Percentiles rank a stretch among this genome's conserved stretches.
These are phyloP conservation scores for Eucommia ulmoides DNA, from an alignment of 257 asterid genomes.

Conservation along the genomic window DNA sequence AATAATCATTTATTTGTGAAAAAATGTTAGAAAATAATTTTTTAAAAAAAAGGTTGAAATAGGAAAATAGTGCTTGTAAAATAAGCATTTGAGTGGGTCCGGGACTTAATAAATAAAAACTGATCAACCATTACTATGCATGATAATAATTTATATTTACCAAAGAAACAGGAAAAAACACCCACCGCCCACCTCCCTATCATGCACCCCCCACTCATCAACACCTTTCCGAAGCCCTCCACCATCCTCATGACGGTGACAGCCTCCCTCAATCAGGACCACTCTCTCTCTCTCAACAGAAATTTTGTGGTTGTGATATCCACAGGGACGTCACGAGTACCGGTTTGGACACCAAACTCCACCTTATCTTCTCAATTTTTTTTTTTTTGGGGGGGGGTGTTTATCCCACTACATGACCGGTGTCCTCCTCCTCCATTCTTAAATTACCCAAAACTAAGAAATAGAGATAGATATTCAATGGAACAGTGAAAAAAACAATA, in stretches of 20 bases:
- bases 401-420: background rate
- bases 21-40: too few relatives aligned
- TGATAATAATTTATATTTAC: too few relatives aligned
- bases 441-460: too few relatives aligned
- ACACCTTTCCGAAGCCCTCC: slow-evolving; percentile 14
- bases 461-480: too few relatives aligned
- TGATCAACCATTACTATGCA: too few relatives aligned
- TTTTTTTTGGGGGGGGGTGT: background rate
- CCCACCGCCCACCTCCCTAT: slow-evolving; percentile 25
- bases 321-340: slow-evolving; percentile 9
- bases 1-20: too few relatives aligned
- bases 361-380: slow-evolving; percentile 15
- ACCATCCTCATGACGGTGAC: slow-evolving; percentile 10
- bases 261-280: slow-evolving; percentile 7
- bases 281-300: slow-evolving; percentile 10
- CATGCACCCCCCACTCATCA: slow-evolving; percentile 19
- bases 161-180: slow-evolving; percentile 1
- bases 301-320: slow-evolving; percentile 6
- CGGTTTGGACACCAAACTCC: slow-evolving; percentile 17
- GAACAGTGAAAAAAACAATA: too few relatives aligned
- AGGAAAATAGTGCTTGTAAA: too few relatives aligned
- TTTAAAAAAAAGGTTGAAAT: too few relatives aligned
- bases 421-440: too few relatives aligned
- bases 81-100: too few relatives aligned
- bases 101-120: too few relatives aligned